Conservation (phyloP, 306 rosid genomes). For the Gillenia trifoliata region DNA sequence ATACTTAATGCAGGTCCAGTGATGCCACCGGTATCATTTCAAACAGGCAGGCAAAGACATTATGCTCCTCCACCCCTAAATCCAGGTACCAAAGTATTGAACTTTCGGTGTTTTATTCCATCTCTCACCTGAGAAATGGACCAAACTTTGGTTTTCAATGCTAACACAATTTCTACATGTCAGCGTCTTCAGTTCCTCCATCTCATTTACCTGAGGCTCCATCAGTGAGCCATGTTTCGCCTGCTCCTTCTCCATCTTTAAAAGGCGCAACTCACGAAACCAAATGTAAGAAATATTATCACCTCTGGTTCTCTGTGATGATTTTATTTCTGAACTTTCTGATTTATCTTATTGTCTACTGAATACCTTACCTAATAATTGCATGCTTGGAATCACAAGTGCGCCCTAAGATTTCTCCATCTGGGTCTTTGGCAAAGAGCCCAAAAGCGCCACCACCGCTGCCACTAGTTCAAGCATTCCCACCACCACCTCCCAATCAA, state of each 20-base stretch:
- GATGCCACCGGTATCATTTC: conserved; percentile 43
- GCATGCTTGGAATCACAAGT: conserved; percentile 34
- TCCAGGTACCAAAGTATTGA: conserved; percentile 41
- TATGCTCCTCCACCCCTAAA: conserved; percentile 53
- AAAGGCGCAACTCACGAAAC: conserved; percentile 33
- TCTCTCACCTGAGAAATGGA: background rate
- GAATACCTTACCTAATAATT: conserved; percentile 19
- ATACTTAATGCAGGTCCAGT: conserved; percentile 37
- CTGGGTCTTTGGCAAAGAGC: conserved; percentile 31
- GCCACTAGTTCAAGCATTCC: conserved; percentile 57
- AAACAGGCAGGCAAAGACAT: conserved; percentile 29
- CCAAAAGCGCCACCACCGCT: conserved; percentile 50
- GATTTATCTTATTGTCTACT: conserved; percentile 14
- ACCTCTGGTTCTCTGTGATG: background rate
- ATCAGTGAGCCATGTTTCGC: conserved; percentile 47
- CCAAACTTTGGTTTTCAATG: background rate
- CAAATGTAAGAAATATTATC: conserved; percentile 49
- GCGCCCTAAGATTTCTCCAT: conserved; percentile 38
- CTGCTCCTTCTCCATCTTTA: conserved; percentile 58
- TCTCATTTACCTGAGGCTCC: conserved; percentile 35
- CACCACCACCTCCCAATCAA: conserved; percentile 97
- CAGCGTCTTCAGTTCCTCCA: conserved; percentile 46
- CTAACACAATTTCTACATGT: conserved; percentile 19
- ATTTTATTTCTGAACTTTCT: background rate
- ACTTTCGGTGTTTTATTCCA: conserved; percentile 12